Conservation (phyloP, 108 stramenopile genomes). For the Fistulifera pelliculosa region DNA sequence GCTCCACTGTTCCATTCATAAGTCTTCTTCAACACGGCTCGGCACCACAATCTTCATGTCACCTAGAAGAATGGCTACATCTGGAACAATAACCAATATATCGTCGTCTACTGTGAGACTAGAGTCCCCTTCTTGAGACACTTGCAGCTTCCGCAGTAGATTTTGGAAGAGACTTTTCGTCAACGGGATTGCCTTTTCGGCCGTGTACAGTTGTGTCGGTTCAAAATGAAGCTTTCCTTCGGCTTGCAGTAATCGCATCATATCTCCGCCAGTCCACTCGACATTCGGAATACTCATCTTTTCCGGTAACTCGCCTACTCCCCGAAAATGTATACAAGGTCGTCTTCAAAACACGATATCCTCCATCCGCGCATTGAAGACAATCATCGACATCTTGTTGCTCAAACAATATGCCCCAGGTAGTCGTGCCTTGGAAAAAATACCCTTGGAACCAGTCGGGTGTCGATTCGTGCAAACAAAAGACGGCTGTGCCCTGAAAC, state of each 20-base stretch:
- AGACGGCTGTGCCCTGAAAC: conserved; percentile 39
- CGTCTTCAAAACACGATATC: conserved; percentile 60
- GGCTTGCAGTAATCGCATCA: conserved; percentile 41
- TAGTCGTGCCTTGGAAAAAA: conserved; percentile 28
- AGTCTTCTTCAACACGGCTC: no score
- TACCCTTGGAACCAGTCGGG: conserved; percentile 70
- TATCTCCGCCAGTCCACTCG: conserved; percentile 76
- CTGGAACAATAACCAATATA: conserved; percentile 31
- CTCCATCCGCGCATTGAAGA: conserved; percentile 54
- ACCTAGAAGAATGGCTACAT: conserved; percentile 40
- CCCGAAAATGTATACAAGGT: conserved; percentile 9
- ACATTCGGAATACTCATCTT: conserved; percentile 13
- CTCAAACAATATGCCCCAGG: conserved; percentile 58
- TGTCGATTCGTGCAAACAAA: conserved; percentile 49
- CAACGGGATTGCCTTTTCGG: conserved; percentile 17
- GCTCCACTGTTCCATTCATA: no score
- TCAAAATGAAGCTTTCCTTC: conserved; percentile 14
- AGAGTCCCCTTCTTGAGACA: conserved; percentile 6
- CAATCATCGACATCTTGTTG: conserved; percentile 67
- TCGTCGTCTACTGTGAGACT: background rate
- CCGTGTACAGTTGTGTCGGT: conserved; percentile 26
- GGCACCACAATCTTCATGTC: conserved; percentile 22
- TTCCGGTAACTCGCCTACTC: background rate
- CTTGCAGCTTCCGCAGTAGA: conserved; percentile 18
- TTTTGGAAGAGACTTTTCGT: conserved; percentile 24